Evolutionary conservation across 805 yeast genomes (phyloP).

Genomic region (Starmerella davenportii): DNA sequence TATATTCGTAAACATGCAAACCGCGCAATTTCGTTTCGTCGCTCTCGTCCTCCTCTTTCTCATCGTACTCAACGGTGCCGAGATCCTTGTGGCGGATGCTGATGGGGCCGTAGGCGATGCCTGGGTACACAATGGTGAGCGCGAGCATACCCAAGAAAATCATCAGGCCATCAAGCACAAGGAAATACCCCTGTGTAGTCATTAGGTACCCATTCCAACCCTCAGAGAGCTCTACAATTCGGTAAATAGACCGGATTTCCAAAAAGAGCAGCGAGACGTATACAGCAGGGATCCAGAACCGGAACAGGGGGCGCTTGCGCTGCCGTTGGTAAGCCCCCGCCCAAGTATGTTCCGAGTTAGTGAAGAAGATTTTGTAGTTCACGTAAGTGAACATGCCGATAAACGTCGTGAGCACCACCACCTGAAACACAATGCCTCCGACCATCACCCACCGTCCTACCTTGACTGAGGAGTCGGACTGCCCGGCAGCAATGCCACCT

Average conservation of each 20-base stretch:
- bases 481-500: constrained; percentile 47
- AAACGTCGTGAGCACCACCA: constrained; percentile 46
- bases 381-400: constrained; percentile 33
- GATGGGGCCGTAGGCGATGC: constrained; percentile 1
- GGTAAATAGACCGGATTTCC: constrained; percentile 47
- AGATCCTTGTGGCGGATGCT: neutral
- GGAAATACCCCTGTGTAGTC: constrained; percentile 36
- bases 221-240: constrained; percentile 49
- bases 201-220: constrained; percentile 54
- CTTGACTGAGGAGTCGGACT: constrained; percentile 16
- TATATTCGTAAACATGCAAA: no score
- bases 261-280: constrained; percentile 31
- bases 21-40: neutral
- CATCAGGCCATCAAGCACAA: constrained; percentile 44
- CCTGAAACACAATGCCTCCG: constrained; percentile 61
- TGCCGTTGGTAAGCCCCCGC: neutral
- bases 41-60: neutral
- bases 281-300: constrained; percentile 13
- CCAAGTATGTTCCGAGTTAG: neutral
- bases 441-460: constrained; percentile 46
- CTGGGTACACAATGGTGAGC: constrained; percentile 1
- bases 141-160: constrained; percentile 1
- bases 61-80: neutral
- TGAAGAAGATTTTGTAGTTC: neutral
- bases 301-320: constrained; percentile 9